phyloP scores from a whole-genome alignment of 768 basidiomycete species.

The Pholiota microspora region DNA sequence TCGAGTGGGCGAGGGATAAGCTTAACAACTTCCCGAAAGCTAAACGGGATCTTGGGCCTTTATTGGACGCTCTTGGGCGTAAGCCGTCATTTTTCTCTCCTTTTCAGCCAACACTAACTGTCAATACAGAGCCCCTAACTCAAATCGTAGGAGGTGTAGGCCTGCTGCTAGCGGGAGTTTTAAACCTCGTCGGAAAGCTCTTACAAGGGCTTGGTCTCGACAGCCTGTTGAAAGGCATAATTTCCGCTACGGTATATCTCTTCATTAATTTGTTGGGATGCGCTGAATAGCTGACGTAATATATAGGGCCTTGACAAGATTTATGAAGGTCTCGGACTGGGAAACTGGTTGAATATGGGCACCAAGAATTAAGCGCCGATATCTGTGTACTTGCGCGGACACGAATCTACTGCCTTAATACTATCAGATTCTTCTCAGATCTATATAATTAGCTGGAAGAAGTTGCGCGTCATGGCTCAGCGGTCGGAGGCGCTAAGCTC shows the following conservation, averaged over 20 bases:
- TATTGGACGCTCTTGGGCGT: constrained; percentile 35
- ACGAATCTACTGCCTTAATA: too few relatives aligned
- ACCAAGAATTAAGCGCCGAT: constrained; percentile 1
- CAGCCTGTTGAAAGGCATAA: constrained; percentile 29
- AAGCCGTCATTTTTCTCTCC: constrained; percentile 10
- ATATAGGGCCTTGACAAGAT: constrained; percentile 33
- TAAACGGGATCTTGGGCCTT: constrained; percentile 34
- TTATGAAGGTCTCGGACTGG: constrained; percentile 31
- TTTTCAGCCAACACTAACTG: not conserved
- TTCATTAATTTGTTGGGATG: not conserved
- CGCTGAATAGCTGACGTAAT: not conserved
- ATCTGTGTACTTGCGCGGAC: not conserved
- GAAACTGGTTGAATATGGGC: constrained; percentile 23
- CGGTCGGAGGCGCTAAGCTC: constrained; percentile 90
- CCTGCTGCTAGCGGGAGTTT: constrained; percentile 32
- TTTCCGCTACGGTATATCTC: constrained; percentile 25
- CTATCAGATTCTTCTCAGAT: too few relatives aligned
- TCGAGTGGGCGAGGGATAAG: constrained; percentile 37
- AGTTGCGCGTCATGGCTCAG: constrained; percentile 61
- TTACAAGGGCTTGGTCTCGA: constrained; percentile 32
- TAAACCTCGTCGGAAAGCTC: constrained; percentile 33
- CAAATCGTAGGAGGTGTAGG: constrained; percentile 38
- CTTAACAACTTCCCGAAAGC: constrained; percentile 36
- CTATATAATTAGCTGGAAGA: too few relatives aligned
- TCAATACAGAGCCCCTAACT: constrained; percentile 28